These are phyloP conservation scores for Cucumis sativus DNA, from an alignment of 306 rosid genomes.

Conservation along the genomic window DNA sequence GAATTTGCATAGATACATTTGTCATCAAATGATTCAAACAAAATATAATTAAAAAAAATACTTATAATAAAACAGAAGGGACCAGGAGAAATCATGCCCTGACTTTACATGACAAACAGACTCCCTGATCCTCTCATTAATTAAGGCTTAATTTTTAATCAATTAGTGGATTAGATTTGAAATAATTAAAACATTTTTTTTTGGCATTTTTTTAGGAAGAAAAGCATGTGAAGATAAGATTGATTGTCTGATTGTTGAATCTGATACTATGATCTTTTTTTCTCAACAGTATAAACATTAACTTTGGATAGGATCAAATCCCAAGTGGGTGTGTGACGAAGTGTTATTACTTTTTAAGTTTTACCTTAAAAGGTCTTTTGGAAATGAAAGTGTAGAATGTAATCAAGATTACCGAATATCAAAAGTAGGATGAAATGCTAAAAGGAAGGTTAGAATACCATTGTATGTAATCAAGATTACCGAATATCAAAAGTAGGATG, in stretches of 20 bases:
- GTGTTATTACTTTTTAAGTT: neutral
- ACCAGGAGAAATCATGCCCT: neutral
- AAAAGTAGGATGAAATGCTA: no score
- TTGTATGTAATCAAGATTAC: no score
- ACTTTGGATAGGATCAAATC: constrained; percentile 3
- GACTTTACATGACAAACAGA: constrained; percentile 1
- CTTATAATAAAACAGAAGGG: neutral
- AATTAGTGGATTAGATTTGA: neutral
- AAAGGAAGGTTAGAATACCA: no score
- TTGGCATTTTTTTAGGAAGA: neutral
- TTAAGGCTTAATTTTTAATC: neutral
- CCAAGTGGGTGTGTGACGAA: neutral
- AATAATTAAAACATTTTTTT: neutral
- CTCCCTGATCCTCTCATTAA: neutral
- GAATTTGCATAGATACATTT: constrained; percentile 4
- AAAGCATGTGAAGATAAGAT: neutral
- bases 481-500: no score
- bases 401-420: no score
- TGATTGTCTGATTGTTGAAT: constrained; percentile 1
- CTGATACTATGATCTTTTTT: neutral
- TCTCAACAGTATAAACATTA: neutral
- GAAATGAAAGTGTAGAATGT: no score
- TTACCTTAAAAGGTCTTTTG: neutral
- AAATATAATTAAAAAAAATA: neutral
- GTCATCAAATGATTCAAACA: neutral